Percentiles rank a stretch among this genome's conserved stretches.
phyloP scores from a whole-genome alignment of 495 filamentous ascomycete species.

The Penicillium bialowiezense region DNA sequence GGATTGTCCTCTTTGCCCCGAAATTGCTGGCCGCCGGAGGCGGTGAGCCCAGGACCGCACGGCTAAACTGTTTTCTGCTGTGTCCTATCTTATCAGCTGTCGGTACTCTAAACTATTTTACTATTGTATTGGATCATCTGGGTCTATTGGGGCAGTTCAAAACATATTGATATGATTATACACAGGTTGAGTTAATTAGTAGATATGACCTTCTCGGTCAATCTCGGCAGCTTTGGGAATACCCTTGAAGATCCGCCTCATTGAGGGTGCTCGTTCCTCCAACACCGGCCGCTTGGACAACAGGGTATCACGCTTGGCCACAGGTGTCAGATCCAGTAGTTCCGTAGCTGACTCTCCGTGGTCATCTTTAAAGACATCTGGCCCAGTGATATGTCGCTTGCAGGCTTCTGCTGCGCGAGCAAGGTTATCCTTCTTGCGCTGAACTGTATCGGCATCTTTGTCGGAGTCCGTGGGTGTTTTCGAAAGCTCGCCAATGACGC shows the following conservation, averaged over 20 bases:
- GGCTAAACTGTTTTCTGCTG: slow-evolving; percentile 2
- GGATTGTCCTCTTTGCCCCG: slow-evolving; percentile 18
- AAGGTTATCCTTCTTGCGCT: slow-evolving; percentile 43
- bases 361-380: slow-evolving; percentile 31
- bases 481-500: slow-evolving; percentile 52
- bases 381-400: slow-evolving; percentile 32
- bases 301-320: slow-evolving; percentile 25
- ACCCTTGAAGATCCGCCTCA: slow-evolving; percentile 43
- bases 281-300: slow-evolving; percentile 26
- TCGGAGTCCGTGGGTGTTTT: slow-evolving; percentile 14
- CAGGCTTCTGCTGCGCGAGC: slow-evolving; percentile 33
- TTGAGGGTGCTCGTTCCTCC: slow-evolving; percentile 25
- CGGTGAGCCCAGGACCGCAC: slow-evolving; percentile 25
- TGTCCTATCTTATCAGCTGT: too few relatives aligned
- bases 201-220: slow-evolving; percentile 43
- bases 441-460: slow-evolving; percentile 28
- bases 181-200: slow-evolving; percentile 16
- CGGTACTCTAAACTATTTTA: too few relatives aligned
- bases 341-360: slow-evolving; percentile 17
- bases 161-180: slow-evolving; percentile 1
- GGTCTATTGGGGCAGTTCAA: too few relatives aligned
- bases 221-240: slow-evolving; percentile 47
- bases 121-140: too few relatives aligned
- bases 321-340: slow-evolving; percentile 33
- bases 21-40: slow-evolving; percentile 27